Evolutionary conservation across 306 rosid species (phyloP).

Genomic region (Datisca glomerata): DNA sequence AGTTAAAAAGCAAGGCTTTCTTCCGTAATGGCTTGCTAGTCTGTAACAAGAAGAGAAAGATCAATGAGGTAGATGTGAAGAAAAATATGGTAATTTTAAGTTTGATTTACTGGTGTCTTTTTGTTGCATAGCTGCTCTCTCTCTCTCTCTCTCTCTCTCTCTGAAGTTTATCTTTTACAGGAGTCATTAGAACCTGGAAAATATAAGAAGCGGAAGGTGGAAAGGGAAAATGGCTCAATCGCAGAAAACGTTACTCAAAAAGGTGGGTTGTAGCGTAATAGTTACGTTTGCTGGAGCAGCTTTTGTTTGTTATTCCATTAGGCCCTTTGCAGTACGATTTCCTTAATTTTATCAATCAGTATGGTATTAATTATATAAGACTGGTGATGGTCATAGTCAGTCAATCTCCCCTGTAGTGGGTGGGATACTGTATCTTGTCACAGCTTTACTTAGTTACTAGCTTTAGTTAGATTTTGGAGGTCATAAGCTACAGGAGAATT

Average conservation of each 20-base stretch:
- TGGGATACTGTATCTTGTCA: background rate
- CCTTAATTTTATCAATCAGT: no score
- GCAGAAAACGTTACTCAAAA: constrained; percentile 9
- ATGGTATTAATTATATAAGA: no score
- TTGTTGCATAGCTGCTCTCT: constrained; percentile 8
- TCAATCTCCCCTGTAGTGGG: no score
- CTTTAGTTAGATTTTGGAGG: background rate
- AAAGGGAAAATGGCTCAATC: constrained; percentile 25
- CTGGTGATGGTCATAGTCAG: no score
- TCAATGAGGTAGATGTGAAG: no score
- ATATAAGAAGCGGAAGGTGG: constrained; percentile 35
- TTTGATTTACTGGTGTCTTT: constrained; percentile 5
- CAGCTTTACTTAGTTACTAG: background rate
- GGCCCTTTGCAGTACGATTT: no score
- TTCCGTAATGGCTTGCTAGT: constrained; percentile 56
- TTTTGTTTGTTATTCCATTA: no score
- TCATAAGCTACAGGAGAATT: background rate
- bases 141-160: constrained; percentile 4
- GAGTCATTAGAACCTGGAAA: constrained; percentile 27
- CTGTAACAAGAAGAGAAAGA: constrained; percentile 57
- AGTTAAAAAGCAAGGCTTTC: constrained; percentile 41
- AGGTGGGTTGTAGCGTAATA: constrained; percentile 28
- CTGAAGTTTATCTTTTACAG: constrained; percentile 35
- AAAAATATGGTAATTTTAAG: constrained; percentile 15
- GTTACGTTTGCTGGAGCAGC: no score